Percentiles rank a stretch among this genome's conserved stretches.
Conservation (phyloP, 2,329 filamentous ascomycete genomes). For the Arthrinium phaeospermum region DNA sequence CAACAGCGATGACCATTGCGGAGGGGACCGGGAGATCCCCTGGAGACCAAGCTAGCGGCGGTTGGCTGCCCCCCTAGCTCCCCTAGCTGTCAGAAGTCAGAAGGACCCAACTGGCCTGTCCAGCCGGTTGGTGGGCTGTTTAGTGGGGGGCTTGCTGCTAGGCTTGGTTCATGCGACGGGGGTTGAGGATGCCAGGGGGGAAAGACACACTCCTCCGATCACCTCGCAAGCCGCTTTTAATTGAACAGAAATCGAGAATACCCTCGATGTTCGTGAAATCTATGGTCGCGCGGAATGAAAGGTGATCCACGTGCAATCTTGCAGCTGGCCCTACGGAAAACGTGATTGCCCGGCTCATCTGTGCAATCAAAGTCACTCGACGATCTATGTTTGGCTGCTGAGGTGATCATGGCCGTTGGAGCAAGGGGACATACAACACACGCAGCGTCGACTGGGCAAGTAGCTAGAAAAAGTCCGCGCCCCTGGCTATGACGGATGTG, state of each 20-base stretch:
- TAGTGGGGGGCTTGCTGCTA: constrained; percentile 1
- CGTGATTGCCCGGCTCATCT: neutral
- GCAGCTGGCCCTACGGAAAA: neutral
- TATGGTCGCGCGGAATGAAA: neutral
- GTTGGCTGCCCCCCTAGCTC: neutral
- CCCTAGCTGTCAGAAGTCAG: constrained; percentile 15
- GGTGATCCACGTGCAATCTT: neutral
- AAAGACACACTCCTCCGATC: neutral
- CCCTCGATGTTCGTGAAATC: neutral
- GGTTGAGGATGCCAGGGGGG: neutral
- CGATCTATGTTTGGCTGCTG: neutral
- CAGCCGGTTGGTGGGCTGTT: constrained; percentile 5
- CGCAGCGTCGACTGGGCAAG: neutral
- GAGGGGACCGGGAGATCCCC: constrained; percentile 12
- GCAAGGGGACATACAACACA: neutral
- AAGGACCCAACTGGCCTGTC: constrained; percentile 11
- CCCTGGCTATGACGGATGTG: neutral
- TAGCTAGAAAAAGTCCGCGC: neutral
- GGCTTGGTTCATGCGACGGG: constrained; percentile 15
- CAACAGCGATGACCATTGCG: neutral
- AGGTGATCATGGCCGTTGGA: neutral
- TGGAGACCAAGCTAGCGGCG: neutral
- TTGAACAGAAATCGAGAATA: neutral
- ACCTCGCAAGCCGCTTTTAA: neutral
- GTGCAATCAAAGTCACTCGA: neutral